Conservation (phyloP, 2,329 filamentous ascomycete genomes). For the Talaromyces rugulosus region DNA sequence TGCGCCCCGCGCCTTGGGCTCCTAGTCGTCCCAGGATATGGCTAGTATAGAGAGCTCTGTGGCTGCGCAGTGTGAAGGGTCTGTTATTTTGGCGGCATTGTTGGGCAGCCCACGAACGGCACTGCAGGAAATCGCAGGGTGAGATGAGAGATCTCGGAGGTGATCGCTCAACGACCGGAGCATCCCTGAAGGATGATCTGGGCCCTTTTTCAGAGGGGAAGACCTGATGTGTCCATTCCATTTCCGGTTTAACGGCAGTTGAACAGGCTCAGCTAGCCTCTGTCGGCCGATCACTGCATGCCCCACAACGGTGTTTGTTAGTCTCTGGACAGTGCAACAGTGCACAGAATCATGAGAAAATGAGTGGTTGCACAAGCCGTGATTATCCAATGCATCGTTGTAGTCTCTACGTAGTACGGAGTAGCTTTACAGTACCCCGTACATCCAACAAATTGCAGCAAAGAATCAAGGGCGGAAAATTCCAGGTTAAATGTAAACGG, state of each 20-base stretch:
- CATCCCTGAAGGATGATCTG: slow-evolving; percentile 4
- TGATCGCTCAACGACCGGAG: slow-evolving; percentile 2
- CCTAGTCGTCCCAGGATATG: neutral
- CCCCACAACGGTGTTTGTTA: slow-evolving; percentile 3
- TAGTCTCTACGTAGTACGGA: neutral
- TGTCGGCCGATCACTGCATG: slow-evolving; percentile 7
- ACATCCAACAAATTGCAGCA: neutral
- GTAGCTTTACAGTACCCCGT: neutral
- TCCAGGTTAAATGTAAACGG: neutral
- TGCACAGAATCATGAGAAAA: neutral
- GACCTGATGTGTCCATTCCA: neutral
- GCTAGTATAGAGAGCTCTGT: neutral
- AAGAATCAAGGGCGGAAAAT: neutral
- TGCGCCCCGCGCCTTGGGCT: slow-evolving; percentile 4
- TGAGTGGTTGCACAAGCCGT: neutral
- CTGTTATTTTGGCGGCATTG: neutral
- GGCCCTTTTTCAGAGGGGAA: slow-evolving; percentile 7
- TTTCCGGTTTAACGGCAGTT: slow-evolving; percentile 1
- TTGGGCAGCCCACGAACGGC: slow-evolving; percentile 7
- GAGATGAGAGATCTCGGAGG: slow-evolving; percentile 13
- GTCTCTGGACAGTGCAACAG: neutral
- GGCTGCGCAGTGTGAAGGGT: neutral
- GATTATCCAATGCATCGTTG: neutral
- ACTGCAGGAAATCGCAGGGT: slow-evolving; percentile 1
- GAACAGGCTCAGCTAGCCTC: slow-evolving; percentile 12